Conservation (phyloP, 176 grass and related monocot genomes). For the Coix lacrymajobi region DNA sequence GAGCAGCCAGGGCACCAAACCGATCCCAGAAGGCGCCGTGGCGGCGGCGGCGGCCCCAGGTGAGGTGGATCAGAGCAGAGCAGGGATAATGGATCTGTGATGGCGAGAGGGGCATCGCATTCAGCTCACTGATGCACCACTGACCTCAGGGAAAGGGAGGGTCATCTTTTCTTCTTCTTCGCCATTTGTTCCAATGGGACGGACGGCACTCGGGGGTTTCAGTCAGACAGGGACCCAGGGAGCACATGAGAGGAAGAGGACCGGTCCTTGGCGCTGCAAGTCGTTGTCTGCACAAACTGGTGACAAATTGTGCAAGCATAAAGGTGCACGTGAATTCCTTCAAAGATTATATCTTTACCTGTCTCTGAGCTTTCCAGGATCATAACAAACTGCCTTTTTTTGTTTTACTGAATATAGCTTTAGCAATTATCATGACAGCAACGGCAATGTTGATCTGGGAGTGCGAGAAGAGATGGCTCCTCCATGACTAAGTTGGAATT, state of each 20-base stretch:
- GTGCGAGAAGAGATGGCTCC: neutral
- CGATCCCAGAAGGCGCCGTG: neutral
- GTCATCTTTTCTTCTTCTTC: neutral
- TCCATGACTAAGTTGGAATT: neutral
- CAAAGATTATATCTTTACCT: neutral
- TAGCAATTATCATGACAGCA: neutral
- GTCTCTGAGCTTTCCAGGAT: constrained; percentile 11
- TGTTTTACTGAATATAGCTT: constrained; percentile 9
- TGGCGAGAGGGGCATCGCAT: constrained; percentile 27
- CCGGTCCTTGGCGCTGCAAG: constrained; percentile 4
- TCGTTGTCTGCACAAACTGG: constrained; percentile 24
- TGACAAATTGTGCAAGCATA: constrained; percentile 1
- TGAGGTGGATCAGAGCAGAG: neutral
- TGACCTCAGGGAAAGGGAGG: constrained; percentile 11
- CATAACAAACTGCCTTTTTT: neutral
- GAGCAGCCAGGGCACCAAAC: neutral
- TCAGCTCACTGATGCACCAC: constrained; percentile 15
- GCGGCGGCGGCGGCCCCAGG: neutral
- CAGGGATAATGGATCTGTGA: constrained; percentile 25
- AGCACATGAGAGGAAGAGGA: constrained; percentile 18
- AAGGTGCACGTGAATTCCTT: constrained; percentile 20
- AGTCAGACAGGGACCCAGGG: constrained; percentile 36
- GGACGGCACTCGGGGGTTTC: constrained; percentile 11
- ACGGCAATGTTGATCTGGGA: neutral
- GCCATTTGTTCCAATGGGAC: neutral